Evolutionary conservation across 768 basidiomycete genomes (phyloP).

Genomic region (Leccinum fibrillosum): DNA sequence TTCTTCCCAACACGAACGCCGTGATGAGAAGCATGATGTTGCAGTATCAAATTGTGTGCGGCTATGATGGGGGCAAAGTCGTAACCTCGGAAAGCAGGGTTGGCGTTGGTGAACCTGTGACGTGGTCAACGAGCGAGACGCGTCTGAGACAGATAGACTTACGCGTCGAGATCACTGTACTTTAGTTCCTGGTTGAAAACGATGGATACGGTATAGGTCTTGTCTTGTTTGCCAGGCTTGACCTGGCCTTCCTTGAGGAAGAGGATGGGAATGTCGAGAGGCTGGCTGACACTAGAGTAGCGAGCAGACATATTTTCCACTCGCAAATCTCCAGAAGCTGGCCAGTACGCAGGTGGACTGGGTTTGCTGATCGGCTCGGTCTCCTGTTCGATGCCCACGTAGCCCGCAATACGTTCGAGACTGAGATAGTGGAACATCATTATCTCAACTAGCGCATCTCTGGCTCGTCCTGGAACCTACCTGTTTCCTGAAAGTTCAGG

Average conservation of each 20-base stretch:
- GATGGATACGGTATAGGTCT: slow-evolving; percentile 39
- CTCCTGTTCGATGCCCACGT: slow-evolving; percentile 47
- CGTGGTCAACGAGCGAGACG: background rate
- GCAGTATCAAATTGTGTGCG: slow-evolving; percentile 48
- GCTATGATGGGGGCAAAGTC: slow-evolving; percentile 42
- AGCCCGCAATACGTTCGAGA: slow-evolving; percentile 40
- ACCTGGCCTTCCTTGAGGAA: slow-evolving; percentile 41
- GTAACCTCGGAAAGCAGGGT: slow-evolving; percentile 32
- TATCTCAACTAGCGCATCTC: too few relatives aligned
- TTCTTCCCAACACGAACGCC: slow-evolving; percentile 50
- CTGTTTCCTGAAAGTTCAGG: slow-evolving; percentile 17
- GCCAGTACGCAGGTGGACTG: slow-evolving; percentile 66
- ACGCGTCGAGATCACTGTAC: slow-evolving; percentile 26
- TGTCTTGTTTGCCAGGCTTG: slow-evolving; percentile 28
- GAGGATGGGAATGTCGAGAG: slow-evolving; percentile 30
- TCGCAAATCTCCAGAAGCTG: slow-evolving; percentile 51
- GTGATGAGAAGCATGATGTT: slow-evolving; percentile 39
- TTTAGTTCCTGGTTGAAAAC: slow-evolving; percentile 30
- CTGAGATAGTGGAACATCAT: slow-evolving; percentile 4
- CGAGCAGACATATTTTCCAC: slow-evolving; percentile 53
- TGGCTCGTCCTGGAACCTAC: background rate
- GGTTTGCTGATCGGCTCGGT: slow-evolving; percentile 44
- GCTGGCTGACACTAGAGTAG: slow-evolving; percentile 40
- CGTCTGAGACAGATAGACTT: slow-evolving; percentile 9
- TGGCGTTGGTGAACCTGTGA: slow-evolving; percentile 39